Conservation (phyloP, 768 basidiomycete species). For the Saitozyma podzolica region DNA sequence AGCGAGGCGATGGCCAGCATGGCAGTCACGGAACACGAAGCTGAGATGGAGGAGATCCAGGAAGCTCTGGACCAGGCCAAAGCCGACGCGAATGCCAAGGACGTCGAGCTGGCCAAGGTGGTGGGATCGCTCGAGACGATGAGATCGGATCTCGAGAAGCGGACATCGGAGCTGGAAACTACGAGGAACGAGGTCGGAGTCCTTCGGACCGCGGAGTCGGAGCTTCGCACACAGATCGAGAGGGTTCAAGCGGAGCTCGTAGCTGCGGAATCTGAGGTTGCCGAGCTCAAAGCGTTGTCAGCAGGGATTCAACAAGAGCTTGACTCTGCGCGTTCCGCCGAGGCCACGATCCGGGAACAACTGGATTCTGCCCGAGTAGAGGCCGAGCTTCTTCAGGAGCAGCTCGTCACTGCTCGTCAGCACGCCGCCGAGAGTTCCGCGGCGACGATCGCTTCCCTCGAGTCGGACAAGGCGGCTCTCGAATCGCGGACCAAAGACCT, state of each 20-base stretch:
- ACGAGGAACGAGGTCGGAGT: background rate
- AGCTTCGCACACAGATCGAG: background rate
- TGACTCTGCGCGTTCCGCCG: too few relatives aligned
- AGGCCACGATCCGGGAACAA: too few relatives aligned
- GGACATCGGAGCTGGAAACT: background rate
- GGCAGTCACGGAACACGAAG: background rate
- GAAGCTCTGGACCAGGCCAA: background rate
- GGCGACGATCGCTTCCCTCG: background rate
- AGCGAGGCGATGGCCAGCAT: constrained; percentile 1
- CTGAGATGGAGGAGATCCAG: background rate
- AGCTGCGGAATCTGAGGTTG: background rate
- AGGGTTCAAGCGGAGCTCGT: constrained; percentile 1
- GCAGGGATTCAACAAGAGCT: too few relatives aligned
- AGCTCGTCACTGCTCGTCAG: background rate
- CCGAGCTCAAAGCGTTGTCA: too few relatives aligned
- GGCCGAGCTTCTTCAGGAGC: background rate
- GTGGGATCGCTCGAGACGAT: background rate
- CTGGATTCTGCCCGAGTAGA: background rate
- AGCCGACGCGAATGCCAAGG: background rate
- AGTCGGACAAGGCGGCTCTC: background rate
- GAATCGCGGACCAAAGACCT: background rate
- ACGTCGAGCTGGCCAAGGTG: background rate
- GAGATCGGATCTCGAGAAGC: background rate
- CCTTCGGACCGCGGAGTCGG: background rate
- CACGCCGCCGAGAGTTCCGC: background rate